Evolutionary conservation across 768 basidiomycete genomes (phyloP).

Genomic region (Boletus subcaerulescens): DNA sequence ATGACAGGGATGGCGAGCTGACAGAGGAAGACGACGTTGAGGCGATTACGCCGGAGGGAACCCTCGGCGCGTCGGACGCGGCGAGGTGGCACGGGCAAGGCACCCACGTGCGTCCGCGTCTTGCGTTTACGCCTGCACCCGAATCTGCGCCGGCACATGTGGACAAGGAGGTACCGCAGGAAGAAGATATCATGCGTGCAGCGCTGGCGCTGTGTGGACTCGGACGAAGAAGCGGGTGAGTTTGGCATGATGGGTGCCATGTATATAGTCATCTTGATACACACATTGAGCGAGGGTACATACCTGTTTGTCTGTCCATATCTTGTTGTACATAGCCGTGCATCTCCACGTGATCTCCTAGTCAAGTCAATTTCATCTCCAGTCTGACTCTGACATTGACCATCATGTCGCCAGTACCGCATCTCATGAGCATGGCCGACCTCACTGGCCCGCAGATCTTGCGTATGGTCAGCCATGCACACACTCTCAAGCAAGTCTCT

Average conservation of each 20-base stretch:
- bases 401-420: constrained; percentile 45
- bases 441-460: constrained; percentile 72
- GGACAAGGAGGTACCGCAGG: constrained; percentile 32
- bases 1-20: constrained; percentile 15
- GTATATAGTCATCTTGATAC: no score
- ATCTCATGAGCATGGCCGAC: constrained; percentile 88
- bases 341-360: no score
- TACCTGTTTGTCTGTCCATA: no score
- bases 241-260: no score
- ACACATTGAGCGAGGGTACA: no score
- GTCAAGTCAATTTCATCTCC: no score
- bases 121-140: not conserved
- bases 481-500: constrained; percentile 58
- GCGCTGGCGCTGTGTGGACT: constrained; percentile 65
- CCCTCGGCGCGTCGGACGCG: constrained; percentile 41
- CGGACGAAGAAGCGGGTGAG: constrained; percentile 27
- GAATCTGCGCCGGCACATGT: not conserved
- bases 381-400: no score
- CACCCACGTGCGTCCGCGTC: not conserved
- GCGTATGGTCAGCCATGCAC: constrained; percentile 61
- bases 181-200: constrained; percentile 70
- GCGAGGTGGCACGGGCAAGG: constrained; percentile 35
- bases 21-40: constrained; percentile 68
- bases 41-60: constrained; percentile 61
- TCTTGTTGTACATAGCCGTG: no score